Percentiles rank a stretch among this genome's conserved stretches.
phyloP scores from a whole-genome alignment of 2,329 filamentous ascomycete genomes.

The Fusarium acutatum region DNA sequence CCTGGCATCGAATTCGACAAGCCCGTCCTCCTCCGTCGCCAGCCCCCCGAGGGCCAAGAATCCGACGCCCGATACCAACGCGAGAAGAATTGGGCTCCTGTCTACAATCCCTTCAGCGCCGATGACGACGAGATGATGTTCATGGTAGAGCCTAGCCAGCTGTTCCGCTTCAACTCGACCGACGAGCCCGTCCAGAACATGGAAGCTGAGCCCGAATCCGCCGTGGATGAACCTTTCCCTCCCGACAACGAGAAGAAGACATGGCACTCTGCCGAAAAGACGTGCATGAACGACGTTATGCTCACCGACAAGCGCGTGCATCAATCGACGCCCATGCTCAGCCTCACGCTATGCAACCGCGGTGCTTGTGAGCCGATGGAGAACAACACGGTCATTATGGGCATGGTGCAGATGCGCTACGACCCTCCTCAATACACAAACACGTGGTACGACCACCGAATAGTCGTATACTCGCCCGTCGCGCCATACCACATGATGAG shows the following conservation, averaged over 20 bases:
- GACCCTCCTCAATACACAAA: slow-evolving; percentile 31
- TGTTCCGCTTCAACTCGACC: slow-evolving; percentile 24
- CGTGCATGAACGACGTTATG: slow-evolving; percentile 37
- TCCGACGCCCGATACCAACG: slow-evolving; percentile 25
- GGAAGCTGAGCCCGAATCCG: slow-evolving; percentile 22
- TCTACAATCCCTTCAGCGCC: slow-evolving; percentile 24
- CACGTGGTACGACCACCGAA: slow-evolving; percentile 37
- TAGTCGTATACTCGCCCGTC: slow-evolving; percentile 31
- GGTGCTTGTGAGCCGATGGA: slow-evolving; percentile 24
- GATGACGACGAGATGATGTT: slow-evolving; percentile 38
- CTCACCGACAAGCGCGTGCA: slow-evolving; percentile 32
- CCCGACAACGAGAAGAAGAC: slow-evolving; percentile 23
- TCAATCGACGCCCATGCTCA: slow-evolving; percentile 39
- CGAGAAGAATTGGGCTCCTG: slow-evolving; percentile 37
- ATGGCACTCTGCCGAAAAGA: slow-evolving; percentile 28
- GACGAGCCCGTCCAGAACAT: slow-evolving; percentile 17
- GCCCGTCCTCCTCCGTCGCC: slow-evolving; percentile 26
- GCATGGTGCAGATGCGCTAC: slow-evolving; percentile 39
- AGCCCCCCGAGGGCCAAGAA: slow-evolving; percentile 27
- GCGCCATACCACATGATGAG: slow-evolving; percentile 35
- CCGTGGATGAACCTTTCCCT: slow-evolving; percentile 33
- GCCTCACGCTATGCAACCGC: slow-evolving; percentile 34
- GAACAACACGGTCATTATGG: slow-evolving; percentile 33
- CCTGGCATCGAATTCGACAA: slow-evolving; percentile 29
- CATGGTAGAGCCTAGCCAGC: slow-evolving; percentile 33